Evolutionary conservation across 805 yeast genomes (phyloP).

Genomic region (Spathaspora passalidarum): DNA sequence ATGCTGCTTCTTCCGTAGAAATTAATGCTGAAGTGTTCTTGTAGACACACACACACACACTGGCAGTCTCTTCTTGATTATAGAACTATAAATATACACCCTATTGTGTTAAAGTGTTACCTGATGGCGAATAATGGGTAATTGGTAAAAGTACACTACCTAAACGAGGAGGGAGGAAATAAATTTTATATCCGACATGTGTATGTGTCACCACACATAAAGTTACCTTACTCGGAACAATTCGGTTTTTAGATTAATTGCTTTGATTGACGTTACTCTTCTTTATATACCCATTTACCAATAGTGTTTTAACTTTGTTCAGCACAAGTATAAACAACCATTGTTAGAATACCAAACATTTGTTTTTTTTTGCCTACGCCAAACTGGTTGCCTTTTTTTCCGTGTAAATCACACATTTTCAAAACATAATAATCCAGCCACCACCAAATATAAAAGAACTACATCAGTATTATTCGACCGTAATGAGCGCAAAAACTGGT

Average conservation of each 20-base stretch:
- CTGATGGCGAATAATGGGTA: background rate
- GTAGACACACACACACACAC: conserved; percentile 28
- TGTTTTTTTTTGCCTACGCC: background rate
- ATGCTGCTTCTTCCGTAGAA: conserved; percentile 90
- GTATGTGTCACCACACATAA: background rate
- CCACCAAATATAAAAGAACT: background rate
- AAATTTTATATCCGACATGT: background rate
- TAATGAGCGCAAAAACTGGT: conserved; percentile 49
- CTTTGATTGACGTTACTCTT: background rate
- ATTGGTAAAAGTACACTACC: background rate
- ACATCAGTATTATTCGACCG: conserved; percentile 1
- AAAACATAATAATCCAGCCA: background rate
- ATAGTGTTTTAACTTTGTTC: background rate
- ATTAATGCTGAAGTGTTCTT: conserved; percentile 85
- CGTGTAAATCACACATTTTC: background rate
- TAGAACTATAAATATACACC: background rate
- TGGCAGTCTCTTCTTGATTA: background rate
- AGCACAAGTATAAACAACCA: no score
- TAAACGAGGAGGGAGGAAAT: background rate
- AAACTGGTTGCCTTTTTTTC: background rate
- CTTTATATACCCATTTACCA: no score
- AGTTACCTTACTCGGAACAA: background rate
- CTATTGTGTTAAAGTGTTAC: no score
- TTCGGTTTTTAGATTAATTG: background rate
- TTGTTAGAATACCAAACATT: background rate